phyloP scores from a whole-genome alignment of 2,329 filamentous ascomycete species.

The Apiospora saccharicola region DNA sequence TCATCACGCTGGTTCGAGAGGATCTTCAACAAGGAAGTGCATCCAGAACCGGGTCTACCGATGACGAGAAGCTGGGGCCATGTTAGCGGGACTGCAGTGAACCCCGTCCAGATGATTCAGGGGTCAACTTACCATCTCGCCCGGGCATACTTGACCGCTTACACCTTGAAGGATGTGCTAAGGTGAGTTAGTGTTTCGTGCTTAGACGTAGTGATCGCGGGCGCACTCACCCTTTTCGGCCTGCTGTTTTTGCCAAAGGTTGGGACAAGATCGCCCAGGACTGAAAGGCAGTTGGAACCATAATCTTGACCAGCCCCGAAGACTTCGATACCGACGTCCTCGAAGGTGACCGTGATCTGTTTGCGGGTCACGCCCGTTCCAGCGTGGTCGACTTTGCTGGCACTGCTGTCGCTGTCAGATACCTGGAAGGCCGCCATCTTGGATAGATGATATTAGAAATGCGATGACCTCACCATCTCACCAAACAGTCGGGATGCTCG shows the following conservation, averaged over 20 bases:
- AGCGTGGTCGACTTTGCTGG: constrained; percentile 17
- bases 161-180: constrained; percentile 49
- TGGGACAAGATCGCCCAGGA: constrained; percentile 37
- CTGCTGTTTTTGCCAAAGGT: constrained; percentile 32
- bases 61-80: constrained; percentile 40
- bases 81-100: not conserved
- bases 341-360: constrained; percentile 45
- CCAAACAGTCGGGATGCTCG: not conserved
- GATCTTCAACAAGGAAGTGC: constrained; percentile 42
- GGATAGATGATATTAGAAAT: not conserved
- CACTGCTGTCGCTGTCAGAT: constrained; percentile 18
- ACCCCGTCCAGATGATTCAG: not conserved
- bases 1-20: constrained; percentile 40
- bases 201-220: not conserved
- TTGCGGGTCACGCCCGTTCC: constrained; percentile 35
- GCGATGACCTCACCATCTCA: constrained; percentile 14
- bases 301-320: constrained; percentile 45
- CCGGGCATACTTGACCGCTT: constrained; percentile 49
- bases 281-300: constrained; percentile 44
- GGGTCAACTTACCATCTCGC: constrained; percentile 48
- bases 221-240: constrained; percentile 40
- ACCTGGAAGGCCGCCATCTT: constrained; percentile 11
- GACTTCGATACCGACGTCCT: constrained; percentile 44
- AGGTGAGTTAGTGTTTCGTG: not conserved
- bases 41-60: constrained; percentile 43